A percentile compares a stretch with the other conserved stretches of the same genome.
These are phyloP conservation scores for Penstemon newberryi DNA, from an alignment of 257 asterid genomes.

Conservation along the genomic window DNA sequence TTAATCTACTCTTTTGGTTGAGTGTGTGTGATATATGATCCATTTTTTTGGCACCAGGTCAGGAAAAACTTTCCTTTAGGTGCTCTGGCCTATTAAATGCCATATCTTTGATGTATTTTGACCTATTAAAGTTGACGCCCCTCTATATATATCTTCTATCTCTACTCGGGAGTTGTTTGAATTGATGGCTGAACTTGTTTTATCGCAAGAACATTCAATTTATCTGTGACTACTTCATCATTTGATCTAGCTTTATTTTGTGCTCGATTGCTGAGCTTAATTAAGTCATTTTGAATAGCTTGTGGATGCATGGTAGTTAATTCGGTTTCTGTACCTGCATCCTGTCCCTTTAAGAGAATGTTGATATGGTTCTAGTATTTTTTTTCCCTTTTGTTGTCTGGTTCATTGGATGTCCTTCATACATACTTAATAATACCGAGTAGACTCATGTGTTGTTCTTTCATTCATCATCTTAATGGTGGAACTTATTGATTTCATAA, in stretches of 20 bases:
- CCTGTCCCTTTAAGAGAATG: neutral
- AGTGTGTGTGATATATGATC: neutral
- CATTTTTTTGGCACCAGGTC: neutral
- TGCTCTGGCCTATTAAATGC: neutral
- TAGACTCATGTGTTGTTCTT: constrained; percentile 13
- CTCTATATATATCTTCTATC: neutral
- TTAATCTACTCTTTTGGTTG: neutral
- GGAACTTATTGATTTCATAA: neutral
- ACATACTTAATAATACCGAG: constrained; percentile 18
- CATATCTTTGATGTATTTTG: constrained; percentile 3
- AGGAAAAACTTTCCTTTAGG: neutral
- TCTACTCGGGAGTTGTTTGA: neutral
- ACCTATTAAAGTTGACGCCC: neutral
- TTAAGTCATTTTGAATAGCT: neutral
- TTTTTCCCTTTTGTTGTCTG: neutral
- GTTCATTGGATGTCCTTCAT: neutral
- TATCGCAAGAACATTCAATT: neutral
- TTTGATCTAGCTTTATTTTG: neutral
- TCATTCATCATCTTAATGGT: neutral
- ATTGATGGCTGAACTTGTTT: neutral
- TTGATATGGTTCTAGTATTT: neutral
- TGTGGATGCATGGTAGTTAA: neutral
- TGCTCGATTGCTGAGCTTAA: neutral
- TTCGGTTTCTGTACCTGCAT: neutral
- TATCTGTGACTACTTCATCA: neutral